phyloP scores from a whole-genome alignment of 345 rosid genomes.

The Jatropha curcas region DNA sequence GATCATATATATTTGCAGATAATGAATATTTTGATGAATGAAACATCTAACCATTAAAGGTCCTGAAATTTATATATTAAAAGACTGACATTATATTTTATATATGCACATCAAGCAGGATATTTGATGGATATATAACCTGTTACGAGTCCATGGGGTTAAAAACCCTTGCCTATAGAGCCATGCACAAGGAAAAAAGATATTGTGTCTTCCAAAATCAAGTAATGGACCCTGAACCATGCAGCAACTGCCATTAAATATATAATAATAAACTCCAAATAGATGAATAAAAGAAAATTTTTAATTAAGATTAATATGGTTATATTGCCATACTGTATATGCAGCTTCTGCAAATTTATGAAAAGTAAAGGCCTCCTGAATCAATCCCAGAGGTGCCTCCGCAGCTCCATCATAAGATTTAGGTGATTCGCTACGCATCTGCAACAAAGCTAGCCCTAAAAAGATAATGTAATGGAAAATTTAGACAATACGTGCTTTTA shows the following conservation, averaged over 20 bases:
- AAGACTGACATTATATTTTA: conserved; percentile 7
- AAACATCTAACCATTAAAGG: not conserved
- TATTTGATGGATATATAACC: conserved; percentile 37
- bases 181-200: conserved; percentile 84
- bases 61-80: not conserved
- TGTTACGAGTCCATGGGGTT: conserved; percentile 77
- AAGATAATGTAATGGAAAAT: conserved; percentile 7
- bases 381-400: conserved; percentile 62
- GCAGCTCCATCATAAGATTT: conserved; percentile 40
- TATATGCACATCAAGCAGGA: conserved; percentile 12
- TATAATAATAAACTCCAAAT: not conserved
- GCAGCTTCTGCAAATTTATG: conserved; percentile 96
- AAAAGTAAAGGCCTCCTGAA: conserved; percentile 61
- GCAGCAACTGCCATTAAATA: conserved; percentile 12
- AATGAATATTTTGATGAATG: not conserved
- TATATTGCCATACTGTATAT: conserved; percentile 57
- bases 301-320: not conserved
- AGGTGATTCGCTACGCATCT: conserved; percentile 45
- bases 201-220: conserved; percentile 82
- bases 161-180: conserved; percentile 80
- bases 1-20: conserved; percentile 4
- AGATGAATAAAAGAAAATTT: not conserved
- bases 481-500: too few relatives aligned
- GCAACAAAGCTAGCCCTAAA: conserved; percentile 89
- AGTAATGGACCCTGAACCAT: conserved; percentile 80